Evolutionary conservation across 805 yeast species (phyloP), one percentile per base, ranked within the genome.

Genomic region (Starmera quercuum): DNA sequence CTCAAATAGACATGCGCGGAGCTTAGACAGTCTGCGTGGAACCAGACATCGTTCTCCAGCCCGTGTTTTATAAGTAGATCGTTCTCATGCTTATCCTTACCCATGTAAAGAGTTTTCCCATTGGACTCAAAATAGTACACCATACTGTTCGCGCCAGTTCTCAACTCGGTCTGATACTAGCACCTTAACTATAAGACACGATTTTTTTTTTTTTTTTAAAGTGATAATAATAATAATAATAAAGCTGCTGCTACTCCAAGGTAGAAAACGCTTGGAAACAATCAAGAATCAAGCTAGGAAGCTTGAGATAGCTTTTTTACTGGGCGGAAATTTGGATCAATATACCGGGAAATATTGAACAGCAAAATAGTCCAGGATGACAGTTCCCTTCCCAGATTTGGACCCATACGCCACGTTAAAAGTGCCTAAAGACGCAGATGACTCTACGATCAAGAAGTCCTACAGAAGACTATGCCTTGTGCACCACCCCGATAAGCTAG

Each of bases 1-100:
- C 84, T 69, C 19, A 82, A 58, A 46, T 84, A 84, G 8, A 84
- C 68, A 51, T 84, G 95, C 0, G 88, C 92, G 29, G 86, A 77
- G 4, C 86, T 78, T 31, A 75, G 63, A 42, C 78, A 79, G 44
- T 81, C 88, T 7, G 80, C 86, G 54, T 83, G 94, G 49, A 84
- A 83, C 90, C 94, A 83, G 4, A 81, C 59, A 51, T 82, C 78
- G 37, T 71, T 71, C 18, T 75, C 76, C 40, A 71, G 68, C 1
- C 88, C 83, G 45, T 73, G 69, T 49, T 74, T 75, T 36, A 83
- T 71, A 33, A 77, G 52, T 17, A 60, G 55, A 44, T 74, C 81
- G 44, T 76, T 83, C 57, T 84, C 94, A 33, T 66, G 63, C 54
- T 81, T 82, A 52, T 84, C 83, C 47, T 70, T 75, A 4, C 94